Conservation (phyloP, 2,329 filamentous ascomycete genomes). For the Scorias spongiosa region DNA sequence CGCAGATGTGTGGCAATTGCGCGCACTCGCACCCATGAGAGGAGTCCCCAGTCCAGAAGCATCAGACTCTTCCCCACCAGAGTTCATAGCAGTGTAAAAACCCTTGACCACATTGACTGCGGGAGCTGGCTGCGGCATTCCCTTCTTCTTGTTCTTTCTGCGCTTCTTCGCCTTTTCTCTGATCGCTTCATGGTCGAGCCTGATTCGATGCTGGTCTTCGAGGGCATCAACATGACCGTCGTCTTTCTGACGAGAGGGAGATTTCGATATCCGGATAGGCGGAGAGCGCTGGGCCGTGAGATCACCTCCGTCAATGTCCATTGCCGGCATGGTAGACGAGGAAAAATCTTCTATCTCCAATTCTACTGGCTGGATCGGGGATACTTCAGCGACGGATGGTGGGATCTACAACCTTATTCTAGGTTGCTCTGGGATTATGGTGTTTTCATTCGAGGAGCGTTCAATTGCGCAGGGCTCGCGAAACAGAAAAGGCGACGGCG, state of each 20-base stretch:
- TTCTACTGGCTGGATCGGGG: no score
- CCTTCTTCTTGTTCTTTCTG: conserved; percentile 24
- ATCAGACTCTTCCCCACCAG: conserved; percentile 42
- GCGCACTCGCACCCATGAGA: conserved; percentile 27
- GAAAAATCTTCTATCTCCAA: no score
- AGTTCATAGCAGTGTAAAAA: conserved; percentile 36
- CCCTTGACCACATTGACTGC: conserved; percentile 29
- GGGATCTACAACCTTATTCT: no score
- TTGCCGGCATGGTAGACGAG: conserved; percentile 16
- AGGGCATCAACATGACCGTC: conserved; percentile 8
- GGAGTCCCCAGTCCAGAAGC: conserved; percentile 22
- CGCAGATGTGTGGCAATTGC: conserved; percentile 30
- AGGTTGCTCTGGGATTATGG: no score
- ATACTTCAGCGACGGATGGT: no score
- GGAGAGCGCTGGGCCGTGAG: conserved; percentile 16
- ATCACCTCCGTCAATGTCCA: conserved; percentile 17
- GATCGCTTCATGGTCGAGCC: conserved; percentile 20
- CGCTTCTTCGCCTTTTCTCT: conserved; percentile 22
- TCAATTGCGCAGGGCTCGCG: no score
- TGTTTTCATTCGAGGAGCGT: no score
- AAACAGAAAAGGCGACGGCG: no score
- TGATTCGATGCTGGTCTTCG: conserved; percentile 11
- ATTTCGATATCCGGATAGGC: conserved; percentile 14
- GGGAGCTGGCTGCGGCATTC: conserved; percentile 21
- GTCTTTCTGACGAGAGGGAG: conserved; percentile 12